These are phyloP conservation scores for Alectoria sarmentosa DNA, from an alignment of 495 filamentous ascomycete species.

Conservation along the genomic window DNA sequence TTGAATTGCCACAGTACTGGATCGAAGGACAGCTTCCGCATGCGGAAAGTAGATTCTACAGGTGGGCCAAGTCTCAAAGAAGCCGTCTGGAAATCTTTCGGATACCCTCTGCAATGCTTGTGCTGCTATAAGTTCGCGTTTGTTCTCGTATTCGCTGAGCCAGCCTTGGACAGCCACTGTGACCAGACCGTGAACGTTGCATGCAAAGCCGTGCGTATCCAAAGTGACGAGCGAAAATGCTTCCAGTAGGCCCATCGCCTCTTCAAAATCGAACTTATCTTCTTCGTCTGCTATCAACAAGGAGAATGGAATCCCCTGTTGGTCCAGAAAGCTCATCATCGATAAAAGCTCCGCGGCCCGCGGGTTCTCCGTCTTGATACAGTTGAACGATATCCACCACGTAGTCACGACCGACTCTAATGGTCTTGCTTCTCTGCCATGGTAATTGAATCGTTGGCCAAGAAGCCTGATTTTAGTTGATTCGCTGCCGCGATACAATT, in stretches of 20 bases:
- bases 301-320: conserved; percentile 32
- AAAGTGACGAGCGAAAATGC: conserved; percentile 10
- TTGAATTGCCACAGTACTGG: not conserved
- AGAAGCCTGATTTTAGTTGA: conserved; percentile 1
- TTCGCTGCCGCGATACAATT: conserved; percentile 5
- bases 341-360: conserved; percentile 31
- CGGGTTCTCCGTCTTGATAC: conserved; percentile 28
- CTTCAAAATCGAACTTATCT: conserved; percentile 22
- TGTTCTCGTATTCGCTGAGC: conserved; percentile 19
- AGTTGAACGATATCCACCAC: conserved; percentile 41
- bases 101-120: conserved; percentile 14
- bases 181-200: conserved; percentile 24
- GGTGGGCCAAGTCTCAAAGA: conserved; percentile 29
- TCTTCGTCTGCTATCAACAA: conserved; percentile 21
- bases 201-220: conserved; percentile 2
- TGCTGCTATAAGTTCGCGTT: conserved; percentile 15
- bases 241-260: conserved; percentile 8
- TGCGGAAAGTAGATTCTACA: conserved; percentile 30
- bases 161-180: conserved; percentile 25
- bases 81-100: conserved; percentile 22
- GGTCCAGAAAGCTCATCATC: conserved; percentile 30
- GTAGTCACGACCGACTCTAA: conserved; percentile 34
- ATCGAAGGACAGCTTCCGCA: conserved; percentile 24
- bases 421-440: conserved; percentile 8
- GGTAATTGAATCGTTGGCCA: conserved; percentile 1